Base-by-base conservation (phyloP, 1,284 basidiomycete genomes). In the Trichosporon sp. region DNA sequence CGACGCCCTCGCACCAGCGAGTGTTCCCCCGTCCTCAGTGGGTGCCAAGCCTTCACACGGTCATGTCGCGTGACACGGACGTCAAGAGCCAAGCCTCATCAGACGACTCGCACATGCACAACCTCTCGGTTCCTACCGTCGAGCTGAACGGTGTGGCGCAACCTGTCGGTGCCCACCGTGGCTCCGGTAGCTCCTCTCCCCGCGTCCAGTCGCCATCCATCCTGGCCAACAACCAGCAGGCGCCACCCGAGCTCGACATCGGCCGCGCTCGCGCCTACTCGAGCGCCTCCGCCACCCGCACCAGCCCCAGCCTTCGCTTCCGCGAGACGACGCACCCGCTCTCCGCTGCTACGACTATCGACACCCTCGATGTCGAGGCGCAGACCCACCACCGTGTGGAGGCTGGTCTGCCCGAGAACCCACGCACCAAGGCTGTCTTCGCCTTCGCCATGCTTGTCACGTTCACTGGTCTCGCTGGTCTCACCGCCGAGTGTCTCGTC, bases 401-500 rank as follows among this genome's bases (percentile, higher is more conserved):
- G 56, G 56, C 56, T 21, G 51, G 44, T 64, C 34, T 29, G 21
- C 32, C 38, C 60, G 31, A 64, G 27, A 29, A 58, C 56, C 65
- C 31, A 1, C 65, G 66, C 25, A 66, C 64, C 64, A 63, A 68
- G n/a, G 68, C 70, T 29, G 65, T 83, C 11, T 82, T 82, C 38
- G 86, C 80, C 35, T 44, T 79, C 42, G 69, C 60, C 13, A 70
- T 77, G 44, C 75, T 83, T 3, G 25, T 74, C n/a, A 67, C 70
- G 32, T 79, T 82, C 71, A 80, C 81, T 25, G 81, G 75, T 62
- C 70, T 82, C 6, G 80, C 81, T 1, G 81, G 87, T 74, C 83
- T 95, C 47, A 94, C 92, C 3, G 92, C 93, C n/a, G 93, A 95
- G 81, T 92, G 87, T 78, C 87, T 95, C 0, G 91, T 95, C 9